phyloP scores from a whole-genome alignment of 2,329 filamentous ascomycete genomes.

The Xylaria sp. region DNA sequence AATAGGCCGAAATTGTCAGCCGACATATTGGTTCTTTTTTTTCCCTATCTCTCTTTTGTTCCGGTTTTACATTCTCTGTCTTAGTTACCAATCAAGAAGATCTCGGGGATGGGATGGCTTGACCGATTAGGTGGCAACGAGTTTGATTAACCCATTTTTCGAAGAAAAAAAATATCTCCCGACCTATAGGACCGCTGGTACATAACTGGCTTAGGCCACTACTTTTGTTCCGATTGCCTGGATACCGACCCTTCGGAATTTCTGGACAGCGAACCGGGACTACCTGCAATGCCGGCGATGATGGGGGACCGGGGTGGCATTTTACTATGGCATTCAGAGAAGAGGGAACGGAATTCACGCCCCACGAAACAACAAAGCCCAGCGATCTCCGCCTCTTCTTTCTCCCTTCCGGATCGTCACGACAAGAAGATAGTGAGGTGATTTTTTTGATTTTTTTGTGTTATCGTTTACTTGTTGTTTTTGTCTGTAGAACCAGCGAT shows the following conservation, averaged over 20 bases:
- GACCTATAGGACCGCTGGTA: background rate
- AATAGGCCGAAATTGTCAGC: no score
- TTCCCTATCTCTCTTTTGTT: background rate
- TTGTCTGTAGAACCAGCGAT: no score
- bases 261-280: background rate
- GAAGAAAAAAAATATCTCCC: no score
- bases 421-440: no score
- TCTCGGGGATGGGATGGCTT: background rate
- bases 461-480: no score
- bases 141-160: background rate
- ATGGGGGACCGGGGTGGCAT: background rate
- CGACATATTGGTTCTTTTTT: no score
- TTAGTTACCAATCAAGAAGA: background rate
- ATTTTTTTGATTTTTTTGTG: no score
- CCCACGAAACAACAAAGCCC: no score
- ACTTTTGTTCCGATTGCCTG: slow-evolving; percentile 1
- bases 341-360: no score
- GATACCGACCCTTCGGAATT: background rate
- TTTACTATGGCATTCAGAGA: background rate
- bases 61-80: background rate
- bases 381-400: no score
- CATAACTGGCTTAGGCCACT: slow-evolving; percentile 1
- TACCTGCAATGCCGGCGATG: background rate
- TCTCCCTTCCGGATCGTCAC: no score
- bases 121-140: background rate